Percentiles rank a stretch among this genome's conserved stretches.
Evolutionary conservation across 108 stramenopile genomes (phyloP).

Genomic region (Skeletonema tropicum): DNA sequence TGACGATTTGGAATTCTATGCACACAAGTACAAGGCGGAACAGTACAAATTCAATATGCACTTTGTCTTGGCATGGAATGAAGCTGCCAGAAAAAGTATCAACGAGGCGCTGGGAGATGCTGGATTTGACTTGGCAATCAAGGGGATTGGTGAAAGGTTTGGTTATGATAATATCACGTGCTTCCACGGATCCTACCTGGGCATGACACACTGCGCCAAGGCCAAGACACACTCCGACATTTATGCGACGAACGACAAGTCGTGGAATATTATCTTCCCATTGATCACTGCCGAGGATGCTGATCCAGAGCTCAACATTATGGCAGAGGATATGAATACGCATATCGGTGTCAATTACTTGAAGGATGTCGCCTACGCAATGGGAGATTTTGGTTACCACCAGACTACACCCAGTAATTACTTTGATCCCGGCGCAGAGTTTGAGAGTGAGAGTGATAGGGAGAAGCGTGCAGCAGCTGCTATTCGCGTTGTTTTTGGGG

Average conservation of each 20-base stretch:
- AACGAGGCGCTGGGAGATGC: slow-evolving; percentile 44
- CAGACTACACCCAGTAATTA: slow-evolving; percentile 44
- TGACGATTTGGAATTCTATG: slow-evolving; percentile 46
- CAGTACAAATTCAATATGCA: slow-evolving; percentile 56
- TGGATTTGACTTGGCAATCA: slow-evolving; percentile 44
- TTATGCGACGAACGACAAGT: slow-evolving; percentile 48
- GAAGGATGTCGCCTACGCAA: slow-evolving; percentile 52
- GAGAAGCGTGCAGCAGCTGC: slow-evolving; percentile 11
- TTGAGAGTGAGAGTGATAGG: background rate
- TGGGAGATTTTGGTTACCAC: slow-evolving; percentile 54
- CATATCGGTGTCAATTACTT: slow-evolving; percentile 35
- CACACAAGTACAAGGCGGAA: slow-evolving; percentile 43
- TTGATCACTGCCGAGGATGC: slow-evolving; percentile 45
- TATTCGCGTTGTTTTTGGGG: slow-evolving; percentile 53
- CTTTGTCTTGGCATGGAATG: slow-evolving; percentile 50
- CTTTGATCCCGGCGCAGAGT: slow-evolving; percentile 24
- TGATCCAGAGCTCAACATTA: too few species aligned
- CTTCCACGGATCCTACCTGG: slow-evolving; percentile 51
- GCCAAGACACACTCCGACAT: slow-evolving; percentile 47
- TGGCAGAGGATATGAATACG: too few species aligned
- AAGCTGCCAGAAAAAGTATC: slow-evolving; percentile 33
- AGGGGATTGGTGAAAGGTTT: slow-evolving; percentile 44
- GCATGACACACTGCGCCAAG: slow-evolving; percentile 49
- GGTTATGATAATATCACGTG: slow-evolving; percentile 48
- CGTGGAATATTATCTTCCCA: slow-evolving; percentile 51